Base-by-base conservation (phyloP, 2,329 filamentous ascomycete species). In the Pezicula rhizophila region DNA sequence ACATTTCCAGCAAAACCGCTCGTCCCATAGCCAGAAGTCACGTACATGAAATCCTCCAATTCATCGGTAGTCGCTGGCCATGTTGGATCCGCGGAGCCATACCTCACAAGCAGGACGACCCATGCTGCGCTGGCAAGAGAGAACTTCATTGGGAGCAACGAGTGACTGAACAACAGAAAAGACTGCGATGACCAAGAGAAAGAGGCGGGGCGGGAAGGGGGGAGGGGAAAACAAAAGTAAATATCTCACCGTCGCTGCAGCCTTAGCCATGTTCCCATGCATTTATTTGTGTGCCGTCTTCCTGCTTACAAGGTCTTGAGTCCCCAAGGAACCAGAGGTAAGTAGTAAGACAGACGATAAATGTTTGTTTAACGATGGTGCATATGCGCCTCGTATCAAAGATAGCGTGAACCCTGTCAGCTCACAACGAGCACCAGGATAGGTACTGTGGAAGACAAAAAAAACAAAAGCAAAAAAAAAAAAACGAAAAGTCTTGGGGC, bases 21-120 rank as follows among this genome's bases (percentile, higher is more conserved):
- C 28, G 73, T 70, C 41, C 71, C 68, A 58, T 79, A 77, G 3
- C 77, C 78, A 31, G 70, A 67, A 46, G 77, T 74, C 56, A 83
- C 76, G 58, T 75, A 80, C 70, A 84, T 78, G 54, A 83, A 76
- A 62, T 82, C 80, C 63, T 84, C 80, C 50, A 84, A 66, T 60
- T 84, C 79, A 57, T 84, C 80, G 15, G 72, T 72, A 11, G 70
- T 58, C 2, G 77, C 74, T 2, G 80, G 80, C 80, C 80, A 84
- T 57, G 79, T 84, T 28, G 76, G 76, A 54, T 76, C 73, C 20
- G 77, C 73, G 11, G 25, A 42, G 20, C 18, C 25, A 7, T 15
- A 25, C n/a, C 8, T 15, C 18, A 42, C 10, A 26, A 23, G 25
- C 14, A 42, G 20, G 40, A 20, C 40, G 12, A 42, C 23, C 40